A percentile compares a stretch with the other conserved stretches of the same genome.
phyloP scores from a whole-genome alignment of 352 stramenopile genomes.

The Phytophthora quininea region DNA sequence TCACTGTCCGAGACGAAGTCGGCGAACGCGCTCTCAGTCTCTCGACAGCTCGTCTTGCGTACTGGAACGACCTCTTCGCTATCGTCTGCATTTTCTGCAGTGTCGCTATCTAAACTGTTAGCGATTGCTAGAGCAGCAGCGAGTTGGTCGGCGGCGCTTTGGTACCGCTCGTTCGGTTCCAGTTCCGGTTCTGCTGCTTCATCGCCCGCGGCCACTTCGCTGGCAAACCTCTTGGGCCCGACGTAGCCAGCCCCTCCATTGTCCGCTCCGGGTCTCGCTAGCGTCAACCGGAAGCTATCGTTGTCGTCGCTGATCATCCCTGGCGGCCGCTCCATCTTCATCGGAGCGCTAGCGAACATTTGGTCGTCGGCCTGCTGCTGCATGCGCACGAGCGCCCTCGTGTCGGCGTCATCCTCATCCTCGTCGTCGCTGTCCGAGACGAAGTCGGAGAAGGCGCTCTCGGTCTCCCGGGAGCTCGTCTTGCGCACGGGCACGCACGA shows the following conservation, averaged over 20 bases:
- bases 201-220: neutral
- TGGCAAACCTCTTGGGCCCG: neutral
- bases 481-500: slow-evolving; percentile 7
- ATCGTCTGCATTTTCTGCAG: too few species aligned
- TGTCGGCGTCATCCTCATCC: slow-evolving; percentile 39
- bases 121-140: too few species aligned
- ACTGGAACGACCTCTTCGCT: neutral
- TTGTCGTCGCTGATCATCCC: neutral
- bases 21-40: slow-evolving; percentile 30
- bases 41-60: slow-evolving; percentile 10
- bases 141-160: too few species aligned
- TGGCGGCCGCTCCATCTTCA: slow-evolving; percentile 33
- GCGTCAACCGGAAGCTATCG: slow-evolving; percentile 24
- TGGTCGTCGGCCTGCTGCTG: slow-evolving; percentile 60
- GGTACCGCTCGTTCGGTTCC: too few species aligned
- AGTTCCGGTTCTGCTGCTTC: too few species aligned
- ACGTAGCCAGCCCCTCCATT: neutral
- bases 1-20: slow-evolving; percentile 53
- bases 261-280: slow-evolving; percentile 17
- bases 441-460: slow-evolving; percentile 44
- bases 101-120: too few species aligned
- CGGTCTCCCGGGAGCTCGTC: slow-evolving; percentile 12
- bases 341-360: slow-evolving; percentile 39
- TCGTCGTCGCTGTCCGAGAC: slow-evolving; percentile 44
- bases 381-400: slow-evolving; percentile 41